Evolutionary conservation across 139 green algal genomes (phyloP).

Genomic region (Chlamydomonas sp.): DNA sequence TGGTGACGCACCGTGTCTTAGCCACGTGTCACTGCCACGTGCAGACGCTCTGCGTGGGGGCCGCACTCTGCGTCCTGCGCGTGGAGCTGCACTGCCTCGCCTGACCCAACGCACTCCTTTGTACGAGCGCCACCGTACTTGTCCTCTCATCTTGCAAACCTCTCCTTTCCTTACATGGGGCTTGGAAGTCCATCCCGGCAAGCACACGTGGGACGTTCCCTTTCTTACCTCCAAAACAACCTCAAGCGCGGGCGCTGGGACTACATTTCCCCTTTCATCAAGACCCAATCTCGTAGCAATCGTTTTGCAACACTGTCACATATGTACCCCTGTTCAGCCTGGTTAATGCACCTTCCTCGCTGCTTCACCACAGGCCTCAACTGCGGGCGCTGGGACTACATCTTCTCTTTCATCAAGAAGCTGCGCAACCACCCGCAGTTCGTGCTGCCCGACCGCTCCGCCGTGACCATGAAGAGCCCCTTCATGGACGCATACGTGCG

Average conservation of each 20-base stretch:
- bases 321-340: neutral
- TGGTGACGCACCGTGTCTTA: too few species aligned
- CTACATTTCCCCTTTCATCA: slow-evolving; percentile 91
- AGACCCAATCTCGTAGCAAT: slow-evolving; percentile 46
- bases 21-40: too few species aligned
- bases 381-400: slow-evolving; percentile 94
- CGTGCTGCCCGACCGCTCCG: slow-evolving; percentile 82
- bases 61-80: too few species aligned
- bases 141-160: too few species aligned
- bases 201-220: neutral
- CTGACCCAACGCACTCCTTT: too few species aligned
- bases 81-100: too few species aligned
- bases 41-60: too few species aligned
- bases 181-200: too few species aligned
- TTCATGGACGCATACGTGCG: slow-evolving; percentile 89
- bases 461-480: slow-evolving; percentile 83
- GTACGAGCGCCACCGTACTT: too few species aligned
- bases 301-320: neutral
- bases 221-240: slow-evolving; percentile 29
- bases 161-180: too few species aligned
- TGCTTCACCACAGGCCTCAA: slow-evolving; percentile 73
- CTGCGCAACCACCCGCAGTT: slow-evolving; percentile 76
- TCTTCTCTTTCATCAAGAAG: slow-evolving; percentile 93
- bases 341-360: neutral
- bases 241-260: slow-evolving; percentile 92